phyloP scores from a whole-genome alignment of 2,329 filamentous ascomycete species.

The Aureobasidium sp. region DNA sequence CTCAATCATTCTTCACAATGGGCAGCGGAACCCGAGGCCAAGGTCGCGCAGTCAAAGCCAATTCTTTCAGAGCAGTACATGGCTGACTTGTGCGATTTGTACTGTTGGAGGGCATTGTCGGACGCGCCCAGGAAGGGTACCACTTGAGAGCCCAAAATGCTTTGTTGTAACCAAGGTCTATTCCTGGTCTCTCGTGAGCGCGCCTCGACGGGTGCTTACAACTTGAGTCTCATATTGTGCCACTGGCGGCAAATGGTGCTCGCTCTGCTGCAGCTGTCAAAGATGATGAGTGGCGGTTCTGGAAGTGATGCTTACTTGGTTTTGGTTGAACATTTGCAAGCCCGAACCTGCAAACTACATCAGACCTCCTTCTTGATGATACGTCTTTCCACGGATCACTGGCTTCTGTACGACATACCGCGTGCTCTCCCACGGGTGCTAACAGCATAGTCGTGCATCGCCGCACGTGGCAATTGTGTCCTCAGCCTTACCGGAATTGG shows the following conservation, averaged over 20 bases:
- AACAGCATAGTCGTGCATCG: neutral
- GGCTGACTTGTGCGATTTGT: slow-evolving; percentile 8
- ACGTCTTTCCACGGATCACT: neutral
- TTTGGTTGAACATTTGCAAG: neutral
- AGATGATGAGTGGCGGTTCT: neutral
- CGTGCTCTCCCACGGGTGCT: neutral
- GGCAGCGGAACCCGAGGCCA: neutral
- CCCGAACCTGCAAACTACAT: neutral
- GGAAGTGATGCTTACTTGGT: neutral
- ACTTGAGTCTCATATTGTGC: neutral
- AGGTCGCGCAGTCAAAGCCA: neutral
- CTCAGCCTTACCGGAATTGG: neutral
- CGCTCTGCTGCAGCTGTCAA: neutral
- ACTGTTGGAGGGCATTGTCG: neutral
- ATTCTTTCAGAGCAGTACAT: neutral
- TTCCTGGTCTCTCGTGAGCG: neutral
- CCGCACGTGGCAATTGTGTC: neutral
- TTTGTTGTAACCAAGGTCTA: neutral
- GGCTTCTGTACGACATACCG: neutral
- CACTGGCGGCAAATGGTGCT: neutral
- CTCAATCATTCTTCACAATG: neutral
- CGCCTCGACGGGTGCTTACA: neutral
- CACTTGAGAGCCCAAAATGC: neutral
- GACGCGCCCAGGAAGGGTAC: neutral
- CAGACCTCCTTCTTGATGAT: neutral